phyloP scores from a whole-genome alignment of 345 rosid genomes.

The Gossypium herbaceum region DNA sequence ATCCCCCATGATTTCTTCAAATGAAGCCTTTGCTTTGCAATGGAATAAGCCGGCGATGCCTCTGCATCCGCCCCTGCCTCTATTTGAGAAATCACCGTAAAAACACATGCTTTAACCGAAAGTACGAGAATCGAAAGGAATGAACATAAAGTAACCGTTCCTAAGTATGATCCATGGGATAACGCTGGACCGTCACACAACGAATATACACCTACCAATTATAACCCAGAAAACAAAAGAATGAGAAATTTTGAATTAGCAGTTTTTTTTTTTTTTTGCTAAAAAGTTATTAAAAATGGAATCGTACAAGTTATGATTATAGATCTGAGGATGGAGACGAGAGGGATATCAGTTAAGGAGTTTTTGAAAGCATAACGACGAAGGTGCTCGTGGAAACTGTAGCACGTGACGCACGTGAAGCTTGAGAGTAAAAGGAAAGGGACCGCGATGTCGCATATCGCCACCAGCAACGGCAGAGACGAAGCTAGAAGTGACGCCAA shows the following conservation, averaged over 20 bases:
- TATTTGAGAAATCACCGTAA: slow-evolving; percentile 71
- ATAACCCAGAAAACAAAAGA: neutral
- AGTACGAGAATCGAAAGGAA: slow-evolving; percentile 63
- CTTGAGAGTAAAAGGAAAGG: slow-evolving; percentile 65
- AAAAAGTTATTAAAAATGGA: neutral
- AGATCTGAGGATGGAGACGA: slow-evolving; percentile 85
- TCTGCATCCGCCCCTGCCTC: slow-evolving; percentile 52
- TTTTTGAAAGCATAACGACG: slow-evolving; percentile 63
- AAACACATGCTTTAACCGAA: slow-evolving; percentile 78
- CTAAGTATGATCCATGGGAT: slow-evolving; percentile 86
- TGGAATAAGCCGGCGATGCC: slow-evolving; percentile 28
- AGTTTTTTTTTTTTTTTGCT: neutral
- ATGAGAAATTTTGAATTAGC: neutral
- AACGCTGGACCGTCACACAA: slow-evolving; percentile 66
- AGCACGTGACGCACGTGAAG: slow-evolving; percentile 69
- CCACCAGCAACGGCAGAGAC: slow-evolving; percentile 80
- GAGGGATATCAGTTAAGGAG: slow-evolving; percentile 77
- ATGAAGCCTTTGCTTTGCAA: slow-evolving; percentile 67
- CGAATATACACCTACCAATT: slow-evolving; percentile 68
- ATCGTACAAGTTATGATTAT: slow-evolving; percentile 62
- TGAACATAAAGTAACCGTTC: slow-evolving; percentile 77
- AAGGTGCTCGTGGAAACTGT: slow-evolving; percentile 56
- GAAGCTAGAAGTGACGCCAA: slow-evolving; percentile 73
- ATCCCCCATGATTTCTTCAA: slow-evolving; percentile 95
- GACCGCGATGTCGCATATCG: slow-evolving; percentile 62